A percentile compares a stretch with the other conserved stretches of the same genome.
These are phyloP conservation scores for Komagataella kurtzmanii DNA, from an alignment of 805 yeast species.

Conservation along the genomic window DNA sequence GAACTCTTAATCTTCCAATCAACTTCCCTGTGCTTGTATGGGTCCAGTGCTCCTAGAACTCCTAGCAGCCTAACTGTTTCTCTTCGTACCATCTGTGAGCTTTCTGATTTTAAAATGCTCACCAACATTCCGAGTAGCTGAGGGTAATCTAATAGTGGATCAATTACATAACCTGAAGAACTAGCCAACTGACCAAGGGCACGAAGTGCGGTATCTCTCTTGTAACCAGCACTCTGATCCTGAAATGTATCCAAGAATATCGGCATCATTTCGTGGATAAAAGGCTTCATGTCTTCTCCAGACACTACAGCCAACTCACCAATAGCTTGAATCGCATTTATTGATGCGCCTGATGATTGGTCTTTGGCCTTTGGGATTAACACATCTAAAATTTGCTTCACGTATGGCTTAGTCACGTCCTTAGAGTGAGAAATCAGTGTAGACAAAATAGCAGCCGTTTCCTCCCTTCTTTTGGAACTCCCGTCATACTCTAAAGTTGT, in stretches of 20 bases:
- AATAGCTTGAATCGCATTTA: slow-evolving; percentile 72
- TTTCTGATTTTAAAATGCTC: slow-evolving; percentile 70
- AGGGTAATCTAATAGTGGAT: slow-evolving; percentile 86
- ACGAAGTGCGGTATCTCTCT: slow-evolving; percentile 80
- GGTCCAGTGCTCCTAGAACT: slow-evolving; percentile 92
- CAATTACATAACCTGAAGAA: slow-evolving; percentile 89
- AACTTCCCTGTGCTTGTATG: slow-evolving; percentile 86
- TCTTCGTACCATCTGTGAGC: slow-evolving; percentile 58
- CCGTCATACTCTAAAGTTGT: slow-evolving; percentile 79
- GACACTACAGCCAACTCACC: slow-evolving; percentile 86
- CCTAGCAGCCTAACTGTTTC: slow-evolving; percentile 88
- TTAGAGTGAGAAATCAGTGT: slow-evolving; percentile 66
- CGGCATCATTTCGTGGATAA: slow-evolving; percentile 72
- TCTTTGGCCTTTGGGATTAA: slow-evolving; percentile 67
- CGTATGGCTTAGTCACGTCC: slow-evolving; percentile 79
- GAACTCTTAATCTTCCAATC: slow-evolving; percentile 31
- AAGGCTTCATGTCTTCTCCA: slow-evolving; percentile 70
- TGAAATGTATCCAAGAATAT: slow-evolving; percentile 75
- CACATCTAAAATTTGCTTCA: slow-evolving; percentile 81
- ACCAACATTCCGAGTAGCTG: slow-evolving; percentile 73
- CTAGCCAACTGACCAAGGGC: slow-evolving; percentile 82
- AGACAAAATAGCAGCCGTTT: slow-evolving; percentile 65
- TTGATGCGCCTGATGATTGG: slow-evolving; percentile 65
- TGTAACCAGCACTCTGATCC: slow-evolving; percentile 81
- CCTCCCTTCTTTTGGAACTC: slow-evolving; percentile 62